Evolutionary conservation across 192 early-diverging fungal species (phyloP).

Genomic region (Coemansia pectinata): DNA sequence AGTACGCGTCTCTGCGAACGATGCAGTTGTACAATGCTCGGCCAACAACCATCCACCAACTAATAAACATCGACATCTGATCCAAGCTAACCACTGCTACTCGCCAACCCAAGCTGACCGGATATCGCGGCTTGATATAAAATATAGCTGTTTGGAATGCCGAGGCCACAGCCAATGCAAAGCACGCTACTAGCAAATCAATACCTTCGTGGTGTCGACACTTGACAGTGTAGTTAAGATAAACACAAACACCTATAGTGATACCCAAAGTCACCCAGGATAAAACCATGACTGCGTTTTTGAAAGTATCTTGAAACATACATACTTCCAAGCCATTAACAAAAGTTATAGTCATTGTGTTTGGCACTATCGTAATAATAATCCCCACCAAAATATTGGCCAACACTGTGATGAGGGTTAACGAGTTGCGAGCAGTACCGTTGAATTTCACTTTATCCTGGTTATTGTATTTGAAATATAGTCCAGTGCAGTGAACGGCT

Average conservation of each 20-base stretch:
- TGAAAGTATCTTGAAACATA: slow-evolving; percentile 23
- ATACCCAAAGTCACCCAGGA: slow-evolving; percentile 8
- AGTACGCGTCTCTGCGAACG: slow-evolving; percentile 4
- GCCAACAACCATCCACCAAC: slow-evolving; percentile 38
- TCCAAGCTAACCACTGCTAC: slow-evolving; percentile 24
- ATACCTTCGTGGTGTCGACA: slow-evolving; percentile 16
- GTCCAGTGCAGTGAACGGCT: neutral
- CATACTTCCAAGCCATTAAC: slow-evolving; percentile 20
- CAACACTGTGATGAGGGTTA: neutral
- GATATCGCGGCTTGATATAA: slow-evolving; percentile 24
- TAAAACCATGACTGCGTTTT: slow-evolving; percentile 8
- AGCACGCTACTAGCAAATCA: neutral
- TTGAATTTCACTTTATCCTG: neutral
- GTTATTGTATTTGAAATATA: slow-evolving; percentile 10
- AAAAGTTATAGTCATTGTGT: slow-evolving; percentile 6
- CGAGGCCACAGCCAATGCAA: neutral
- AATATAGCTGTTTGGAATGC: slow-evolving; percentile 26
- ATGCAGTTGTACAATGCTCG: slow-evolving; percentile 16
- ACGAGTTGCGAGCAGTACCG: neutral
- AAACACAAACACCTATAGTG: neutral
- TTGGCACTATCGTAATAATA: slow-evolving; percentile 21
- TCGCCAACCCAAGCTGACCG: slow-evolving; percentile 20
- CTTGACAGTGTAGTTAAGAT: neutral
- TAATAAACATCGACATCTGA: slow-evolving; percentile 13
- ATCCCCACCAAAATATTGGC: slow-evolving; percentile 6